Percentiles rank a stretch among this genome's conserved stretches.
phyloP scores from a whole-genome alignment of 2,329 filamentous ascomycete species.

The Drechslera avenae region DNA sequence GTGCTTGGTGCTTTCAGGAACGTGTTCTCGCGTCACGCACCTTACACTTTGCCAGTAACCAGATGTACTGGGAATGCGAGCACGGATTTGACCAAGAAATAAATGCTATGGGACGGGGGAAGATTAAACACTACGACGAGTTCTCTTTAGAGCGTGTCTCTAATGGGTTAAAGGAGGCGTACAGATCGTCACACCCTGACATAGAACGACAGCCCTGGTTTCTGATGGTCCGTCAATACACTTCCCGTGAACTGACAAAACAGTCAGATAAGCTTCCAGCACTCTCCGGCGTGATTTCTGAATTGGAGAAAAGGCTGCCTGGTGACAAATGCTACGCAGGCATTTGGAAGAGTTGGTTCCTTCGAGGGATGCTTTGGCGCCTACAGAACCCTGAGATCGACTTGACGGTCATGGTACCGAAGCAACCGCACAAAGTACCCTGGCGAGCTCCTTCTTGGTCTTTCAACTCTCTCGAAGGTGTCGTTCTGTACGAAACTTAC shows the following conservation, averaged over 20 bases:
- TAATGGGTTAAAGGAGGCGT: neutral
- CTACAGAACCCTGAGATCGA: conserved; percentile 5
- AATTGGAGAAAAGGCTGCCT: conserved; percentile 4
- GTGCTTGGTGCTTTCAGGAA: conserved; percentile 13
- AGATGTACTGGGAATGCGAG: conserved; percentile 17
- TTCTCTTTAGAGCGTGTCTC: neutral
- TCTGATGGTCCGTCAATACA: conserved; percentile 9
- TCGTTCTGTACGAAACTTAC: conserved; percentile 1
- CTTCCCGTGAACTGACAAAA: conserved; percentile 13
- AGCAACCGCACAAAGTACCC: neutral
- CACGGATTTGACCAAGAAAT: neutral
- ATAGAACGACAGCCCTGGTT: conserved; percentile 1
- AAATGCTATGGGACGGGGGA: neutral
- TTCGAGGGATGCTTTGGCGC: conserved; percentile 12
- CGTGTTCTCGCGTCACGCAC: conserved; percentile 4
- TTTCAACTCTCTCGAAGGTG: conserved; percentile 9
- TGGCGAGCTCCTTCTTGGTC: conserved; percentile 18
- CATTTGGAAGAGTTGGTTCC: conserved; percentile 13
- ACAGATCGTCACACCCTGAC: neutral
- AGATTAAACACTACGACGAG: neutral
- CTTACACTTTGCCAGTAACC: conserved; percentile 7
- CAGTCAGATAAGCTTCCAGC: conserved; percentile 15
- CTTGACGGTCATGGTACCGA: conserved; percentile 4
- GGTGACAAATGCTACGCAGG: conserved; percentile 15
- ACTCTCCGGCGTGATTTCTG: conserved; percentile 7